phyloP scores from a whole-genome alignment of 495 filamentous ascomycete genomes.

The Penicillium diatomitis region DNA sequence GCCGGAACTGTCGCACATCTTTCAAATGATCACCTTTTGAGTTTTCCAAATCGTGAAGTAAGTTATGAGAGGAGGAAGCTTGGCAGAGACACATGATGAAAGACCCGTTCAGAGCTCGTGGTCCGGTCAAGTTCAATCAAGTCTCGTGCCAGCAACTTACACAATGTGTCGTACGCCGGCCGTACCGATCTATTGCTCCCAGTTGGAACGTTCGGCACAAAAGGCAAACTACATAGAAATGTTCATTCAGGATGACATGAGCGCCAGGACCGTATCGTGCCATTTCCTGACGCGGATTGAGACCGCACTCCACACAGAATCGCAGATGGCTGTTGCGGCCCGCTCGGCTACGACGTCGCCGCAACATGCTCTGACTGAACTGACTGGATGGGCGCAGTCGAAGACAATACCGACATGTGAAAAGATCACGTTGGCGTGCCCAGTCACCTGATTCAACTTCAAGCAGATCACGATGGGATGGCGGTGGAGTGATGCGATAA shows the following conservation, averaged over 20 bases:
- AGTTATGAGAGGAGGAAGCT: too few species aligned
- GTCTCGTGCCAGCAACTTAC: slow-evolving; percentile 5
- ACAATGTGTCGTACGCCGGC: slow-evolving; percentile 6
- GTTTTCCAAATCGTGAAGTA: too few species aligned
- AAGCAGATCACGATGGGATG: slow-evolving; percentile 20
- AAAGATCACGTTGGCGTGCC: slow-evolving; percentile 20
- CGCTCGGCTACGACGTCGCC: slow-evolving; percentile 13
- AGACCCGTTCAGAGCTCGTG: too few species aligned
- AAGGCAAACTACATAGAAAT: slow-evolving; percentile 19
- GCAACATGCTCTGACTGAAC: slow-evolving; percentile 27
- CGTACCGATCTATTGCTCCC: slow-evolving; percentile 8
- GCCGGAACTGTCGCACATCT: too few species aligned
- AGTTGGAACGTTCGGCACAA: slow-evolving; percentile 18
- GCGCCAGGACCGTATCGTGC: slow-evolving; percentile 27
- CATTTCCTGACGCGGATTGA: slow-evolving; percentile 17
- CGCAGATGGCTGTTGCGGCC: slow-evolving; percentile 16
- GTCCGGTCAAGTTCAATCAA: not conserved
- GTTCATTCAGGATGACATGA: slow-evolving; percentile 14
- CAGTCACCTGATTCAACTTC: slow-evolving; percentile 15
- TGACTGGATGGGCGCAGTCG: slow-evolving; percentile 18
- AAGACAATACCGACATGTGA: slow-evolving; percentile 30
- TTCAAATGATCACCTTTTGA: too few species aligned
- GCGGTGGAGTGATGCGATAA: slow-evolving; percentile 13
- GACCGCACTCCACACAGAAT: slow-evolving; percentile 32
- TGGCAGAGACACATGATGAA: too few species aligned